Base-by-base conservation (phyloP, 345 rosid species). In the Citrus cavaleriei region DNA sequence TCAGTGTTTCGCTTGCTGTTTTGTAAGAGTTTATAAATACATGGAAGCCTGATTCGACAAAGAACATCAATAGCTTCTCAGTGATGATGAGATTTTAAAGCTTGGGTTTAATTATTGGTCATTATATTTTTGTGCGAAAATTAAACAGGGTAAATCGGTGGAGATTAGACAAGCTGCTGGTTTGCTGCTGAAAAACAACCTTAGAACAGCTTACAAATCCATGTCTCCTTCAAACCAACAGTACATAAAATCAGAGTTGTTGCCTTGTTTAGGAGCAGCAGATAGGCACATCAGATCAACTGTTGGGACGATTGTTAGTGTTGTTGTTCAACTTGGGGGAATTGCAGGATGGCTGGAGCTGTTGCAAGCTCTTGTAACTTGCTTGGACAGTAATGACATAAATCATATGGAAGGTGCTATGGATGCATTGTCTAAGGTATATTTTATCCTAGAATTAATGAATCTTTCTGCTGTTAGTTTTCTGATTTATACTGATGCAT, bases 121-220 rank as follows among this genome's bases (percentile, higher is more conserved):
- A 16, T 27, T 81, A 24, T 25, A 7, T 22, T 76, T 42, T 28
- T 46, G 51, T 46, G 5, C 14, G 70, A 59, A 78, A 77, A 67
- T 68, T 74, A 28, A 74, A 81, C 87, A 94, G 99, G 95, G 93
- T 22, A 89, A 88, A 86, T 84, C 98, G 9, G 87, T 92, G 66
- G 99, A 93, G 86, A 81, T 97, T 81, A 91, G 98, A 64, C 99
- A 97, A 84, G 99, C 98, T 68, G 97, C 99, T 83, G 99, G 99
- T 80, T 83, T 97, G 82, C 89, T 97, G 58, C 82, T 97, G 82
- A 97, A 97, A 74, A 97, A 97, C 81, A 93, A 97, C 79, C 90
- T 97, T 77, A 90, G 83, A 81, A 88, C 85, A 75, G 92, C 93
- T 21, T 94, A 80, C 83, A 89, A 82, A 54, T 77, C 92, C n/a